Evolutionary conservation across 1,284 basidiomycete genomes (phyloP).

Genomic region (Boletus semigastroideus): DNA sequence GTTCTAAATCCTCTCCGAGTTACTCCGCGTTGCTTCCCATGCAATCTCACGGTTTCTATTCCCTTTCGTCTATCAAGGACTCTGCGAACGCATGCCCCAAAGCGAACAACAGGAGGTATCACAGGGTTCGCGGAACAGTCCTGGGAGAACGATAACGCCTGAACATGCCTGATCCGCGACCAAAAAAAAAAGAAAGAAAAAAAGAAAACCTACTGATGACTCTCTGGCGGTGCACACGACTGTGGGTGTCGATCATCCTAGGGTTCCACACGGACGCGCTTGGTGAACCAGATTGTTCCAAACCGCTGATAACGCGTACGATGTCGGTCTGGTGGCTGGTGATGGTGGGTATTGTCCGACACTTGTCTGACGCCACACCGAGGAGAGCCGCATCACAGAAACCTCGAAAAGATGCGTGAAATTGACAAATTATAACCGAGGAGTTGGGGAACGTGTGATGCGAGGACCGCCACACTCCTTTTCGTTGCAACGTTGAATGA

Average conservation of each 20-base stretch:
- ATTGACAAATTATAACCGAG: too few species aligned
- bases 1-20: background rate
- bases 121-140: background rate
- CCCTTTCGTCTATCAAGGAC: background rate
- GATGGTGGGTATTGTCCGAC: background rate
- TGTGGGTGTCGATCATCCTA: background rate
- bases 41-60: slow-evolving; percentile 5
- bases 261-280: background rate
- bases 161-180: background rate
- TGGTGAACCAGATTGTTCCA: too few species aligned
- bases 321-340: too few species aligned
- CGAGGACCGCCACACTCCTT: background rate
- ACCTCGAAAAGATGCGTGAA: too few species aligned
- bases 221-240: too few species aligned
- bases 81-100: background rate
- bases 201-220: too few species aligned
- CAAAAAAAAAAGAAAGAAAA: too few species aligned
- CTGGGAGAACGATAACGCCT: background rate
- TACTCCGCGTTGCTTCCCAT: slow-evolving; percentile 6
- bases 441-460: too few species aligned
- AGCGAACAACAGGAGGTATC: background rate
- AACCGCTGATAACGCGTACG: background rate
- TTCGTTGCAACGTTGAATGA: background rate
- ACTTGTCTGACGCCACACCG: background rate
- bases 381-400: too few species aligned